Evolutionary conservation across 148 eudicot genomes (phyloP), one percentile per base, ranked within the genome.

Genomic region (Drosera capensis): DNA sequence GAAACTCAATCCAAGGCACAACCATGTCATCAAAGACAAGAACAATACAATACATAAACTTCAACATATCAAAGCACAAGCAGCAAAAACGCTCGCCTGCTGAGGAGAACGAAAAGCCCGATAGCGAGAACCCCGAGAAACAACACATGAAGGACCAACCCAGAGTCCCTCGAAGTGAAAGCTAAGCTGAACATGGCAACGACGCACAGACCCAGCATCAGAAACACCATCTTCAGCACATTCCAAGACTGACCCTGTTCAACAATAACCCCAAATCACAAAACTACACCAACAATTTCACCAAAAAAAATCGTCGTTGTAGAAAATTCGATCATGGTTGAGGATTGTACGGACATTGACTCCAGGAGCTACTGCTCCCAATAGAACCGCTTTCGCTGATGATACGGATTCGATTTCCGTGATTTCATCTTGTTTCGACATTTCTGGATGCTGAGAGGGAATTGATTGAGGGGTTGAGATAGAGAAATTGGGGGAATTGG

Each of bases 321-420:
- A 12, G 14, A 23, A 25, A n/a, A 14, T 23, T 45, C 13, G 43
- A 59, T 54, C n/a, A 45, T 14, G 15, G 29, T 49, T 57, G 3
- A 7, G 22, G 16, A 40, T 8, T 37, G 26, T 38, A 68, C 75
- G 19, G 36, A 87, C 96, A 55, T 87, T 87, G 57, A 87, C 94
- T 22, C 96, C 96, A 52, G 94, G 83, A 29, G 90, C 94, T 48
- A 87, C 49, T 25, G 86, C 96, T 23, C 96, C 96, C 16, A 74
- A 60, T 34, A 87, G 45, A 9, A 87, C 78, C 37, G 96, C 96
- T 49, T 80, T 49, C 13, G 88, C 78, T 43, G 96, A 58, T 5
- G 96, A 87, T 16, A 69, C 55, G 26, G 67, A 60, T 11, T 34
- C 38, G n/a, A 34, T 34, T 14, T 11, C 38, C n/a, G n/a, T n/a